Evolutionary conservation across 495 filamentous ascomycete genomes (phyloP).

Genomic region (Neurospora tetraspora): DNA sequence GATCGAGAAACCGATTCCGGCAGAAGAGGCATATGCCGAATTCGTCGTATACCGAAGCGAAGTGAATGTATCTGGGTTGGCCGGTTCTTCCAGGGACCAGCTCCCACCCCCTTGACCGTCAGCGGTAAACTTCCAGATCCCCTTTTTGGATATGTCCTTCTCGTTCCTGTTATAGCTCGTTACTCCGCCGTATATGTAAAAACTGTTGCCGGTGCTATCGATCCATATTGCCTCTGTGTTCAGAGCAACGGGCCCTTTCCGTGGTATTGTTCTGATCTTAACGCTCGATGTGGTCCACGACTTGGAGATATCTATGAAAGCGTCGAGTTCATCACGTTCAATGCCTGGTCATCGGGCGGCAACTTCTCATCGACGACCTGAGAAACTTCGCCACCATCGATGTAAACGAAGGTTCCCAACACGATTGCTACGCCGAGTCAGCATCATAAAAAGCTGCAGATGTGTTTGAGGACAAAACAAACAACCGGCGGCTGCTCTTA

Average conservation of each 20-base stretch:
- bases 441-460: too few relatives aligned
- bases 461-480: too few relatives aligned
- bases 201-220: constrained; percentile 12
- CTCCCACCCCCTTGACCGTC: constrained; percentile 25
- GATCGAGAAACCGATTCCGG: constrained; percentile 5
- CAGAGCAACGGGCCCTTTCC: background rate
- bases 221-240: constrained; percentile 12
- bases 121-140: constrained; percentile 24
- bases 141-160: background rate
- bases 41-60: background rate
- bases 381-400: too few relatives aligned
- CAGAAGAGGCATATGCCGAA: background rate
- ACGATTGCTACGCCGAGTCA: too few relatives aligned
- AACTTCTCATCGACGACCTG: too few relatives aligned
- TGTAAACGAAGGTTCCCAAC: too few relatives aligned
- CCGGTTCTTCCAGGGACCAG: constrained; percentile 16
- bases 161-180: background rate
- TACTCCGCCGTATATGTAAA: constrained; percentile 31
- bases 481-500: too few relatives aligned
- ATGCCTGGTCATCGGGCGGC: too few relatives aligned
- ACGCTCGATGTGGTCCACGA: too few relatives aligned
- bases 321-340: too few relatives aligned
- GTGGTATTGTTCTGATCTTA: constrained; percentile 6
- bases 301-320: too few relatives aligned
- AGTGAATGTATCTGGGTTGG: constrained; percentile 1